phyloP scores from a whole-genome alignment of 2,329 filamentous ascomycete genomes.

The Stagonosporopsis tanaceti region DNA sequence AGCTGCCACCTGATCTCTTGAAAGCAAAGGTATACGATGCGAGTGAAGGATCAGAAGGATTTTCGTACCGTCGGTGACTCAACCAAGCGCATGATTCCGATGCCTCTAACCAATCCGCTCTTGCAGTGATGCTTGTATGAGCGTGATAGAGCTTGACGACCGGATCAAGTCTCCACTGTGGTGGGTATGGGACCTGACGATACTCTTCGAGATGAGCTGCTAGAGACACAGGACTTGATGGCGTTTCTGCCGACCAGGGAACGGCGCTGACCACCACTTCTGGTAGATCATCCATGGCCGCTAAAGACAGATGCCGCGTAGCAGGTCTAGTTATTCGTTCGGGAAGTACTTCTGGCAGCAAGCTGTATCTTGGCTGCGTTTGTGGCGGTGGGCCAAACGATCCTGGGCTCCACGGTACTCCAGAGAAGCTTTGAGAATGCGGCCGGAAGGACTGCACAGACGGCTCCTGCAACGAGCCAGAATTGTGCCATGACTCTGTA shows the following conservation, averaged over 20 bases:
- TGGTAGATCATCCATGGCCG: conserved; percentile 4
- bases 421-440: conserved; percentile 23
- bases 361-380: conserved; percentile 15
- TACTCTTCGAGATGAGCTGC: conserved; percentile 39
- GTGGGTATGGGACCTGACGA: conserved; percentile 42
- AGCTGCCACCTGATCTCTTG: conserved; percentile 34
- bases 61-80: conserved; percentile 27
- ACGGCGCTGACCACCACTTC: conserved; percentile 8
- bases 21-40: conserved; percentile 36
- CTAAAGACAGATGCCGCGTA: background rate
- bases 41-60: conserved; percentile 19
- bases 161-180: conserved; percentile 40
- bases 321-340: background rate
- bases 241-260: background rate
- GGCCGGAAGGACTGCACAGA: conserved; percentile 20
- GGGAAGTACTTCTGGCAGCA: conserved; percentile 26
- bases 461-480: conserved; percentile 22
- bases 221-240: conserved; percentile 24
- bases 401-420: conserved; percentile 25
- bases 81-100: conserved; percentile 35
- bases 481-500: conserved; percentile 2
- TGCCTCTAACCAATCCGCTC: conserved; percentile 37
- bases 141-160: conserved; percentile 35
- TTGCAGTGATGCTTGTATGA: conserved; percentile 19
- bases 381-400: conserved; percentile 21